phyloP scores from a whole-genome alignment of 1,284 basidiomycete species.

The Papiliotrema nemorosa region DNA sequence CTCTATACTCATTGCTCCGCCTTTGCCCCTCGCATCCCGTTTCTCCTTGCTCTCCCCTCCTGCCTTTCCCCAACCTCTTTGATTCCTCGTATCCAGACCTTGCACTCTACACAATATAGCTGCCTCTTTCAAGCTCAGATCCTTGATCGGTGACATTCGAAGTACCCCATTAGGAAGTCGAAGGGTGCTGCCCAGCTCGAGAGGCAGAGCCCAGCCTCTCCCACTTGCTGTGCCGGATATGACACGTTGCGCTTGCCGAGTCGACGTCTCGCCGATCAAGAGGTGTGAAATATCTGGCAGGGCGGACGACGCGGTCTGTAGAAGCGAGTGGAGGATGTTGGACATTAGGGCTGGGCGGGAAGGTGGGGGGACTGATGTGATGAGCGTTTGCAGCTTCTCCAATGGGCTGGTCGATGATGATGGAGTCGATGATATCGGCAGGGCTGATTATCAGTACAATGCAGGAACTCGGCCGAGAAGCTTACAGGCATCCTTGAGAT shows the following conservation, averaged over 20 bases:
- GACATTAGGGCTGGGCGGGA: conserved; percentile 67
- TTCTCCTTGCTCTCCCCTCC: conserved; percentile 44
- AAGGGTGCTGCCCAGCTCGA: conserved; percentile 60
- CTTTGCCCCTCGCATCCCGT: conserved; percentile 51
- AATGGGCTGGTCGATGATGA: conserved; percentile 47
- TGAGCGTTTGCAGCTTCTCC: conserved; percentile 57
- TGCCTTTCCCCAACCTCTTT: conserved; percentile 62
- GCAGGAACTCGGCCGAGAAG: neutral
- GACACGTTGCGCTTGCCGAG: conserved; percentile 70
- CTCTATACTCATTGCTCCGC: conserved; percentile 54
- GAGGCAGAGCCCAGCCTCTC: conserved; percentile 69
- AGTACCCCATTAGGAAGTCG: conserved; percentile 48
- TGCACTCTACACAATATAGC: conserved; percentile 39
- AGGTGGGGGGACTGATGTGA: conserved; percentile 69
- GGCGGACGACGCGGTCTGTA: conserved; percentile 63
- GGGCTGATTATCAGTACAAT: conserved; percentile 12
- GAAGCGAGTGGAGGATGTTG: conserved; percentile 63
- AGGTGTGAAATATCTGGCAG: conserved; percentile 64
- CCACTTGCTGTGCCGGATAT: conserved; percentile 74
- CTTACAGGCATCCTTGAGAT: conserved; percentile 26
- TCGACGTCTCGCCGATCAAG: conserved; percentile 74
- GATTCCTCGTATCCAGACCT: conserved; percentile 58
- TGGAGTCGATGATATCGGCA: conserved; percentile 28
- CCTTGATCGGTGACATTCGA: conserved; percentile 67
- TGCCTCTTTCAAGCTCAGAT: conserved; percentile 74